Evolutionary conservation across 2,329 filamentous ascomycete species (phyloP), one percentile per base, ranked within the genome.

Genomic region (Coniochaeta sp.): DNA sequence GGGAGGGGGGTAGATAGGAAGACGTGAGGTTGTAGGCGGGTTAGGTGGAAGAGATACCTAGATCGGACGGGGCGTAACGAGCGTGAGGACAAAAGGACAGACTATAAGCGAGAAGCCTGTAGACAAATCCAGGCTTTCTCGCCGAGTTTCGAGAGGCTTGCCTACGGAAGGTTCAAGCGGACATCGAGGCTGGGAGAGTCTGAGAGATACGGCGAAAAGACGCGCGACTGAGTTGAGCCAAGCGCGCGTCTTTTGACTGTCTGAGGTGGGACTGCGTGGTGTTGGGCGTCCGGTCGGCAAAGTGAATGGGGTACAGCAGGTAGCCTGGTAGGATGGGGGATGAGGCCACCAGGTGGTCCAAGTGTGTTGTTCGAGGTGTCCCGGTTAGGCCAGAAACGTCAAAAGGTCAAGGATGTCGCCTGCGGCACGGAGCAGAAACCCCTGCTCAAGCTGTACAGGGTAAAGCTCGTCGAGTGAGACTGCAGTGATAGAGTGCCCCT

Each of bases 201-300:
- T 22, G 42, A 52, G 47, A 52, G 47, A 36, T 2, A 63, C 61
- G 60, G 61, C 61, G n/a, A 32, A 65, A 63, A 65, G 61, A 67
- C 66, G 65, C 68, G 65, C 69, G 66, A 67, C 66, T 65, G 64
- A 62, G 28, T 56, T 52, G 40, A 61, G 59, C 59, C 72, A 74
- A 72, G 72, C 73, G 72, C 73, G 72, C 71, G 72, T 72, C 69
- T 73, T 69, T 62, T 2, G 14, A 22, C 55, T 24, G 58, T 38
- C 58, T 58, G 59, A 59, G 59, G 58, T 50, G 58, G 54, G 30
- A 56, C 54, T 16, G 24, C 19, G 42, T 47, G 10, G 47, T 52
- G 47, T 17, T 56, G 28, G 32, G 54, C 17, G 54, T 38, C 38
- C n/a, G 17, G 17, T 30, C 22, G 47, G 3, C n/a, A 60, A 38